Evolutionary conservation across 176 grass and related monocot species (phyloP).

Genomic region (Typha latifolia): DNA sequence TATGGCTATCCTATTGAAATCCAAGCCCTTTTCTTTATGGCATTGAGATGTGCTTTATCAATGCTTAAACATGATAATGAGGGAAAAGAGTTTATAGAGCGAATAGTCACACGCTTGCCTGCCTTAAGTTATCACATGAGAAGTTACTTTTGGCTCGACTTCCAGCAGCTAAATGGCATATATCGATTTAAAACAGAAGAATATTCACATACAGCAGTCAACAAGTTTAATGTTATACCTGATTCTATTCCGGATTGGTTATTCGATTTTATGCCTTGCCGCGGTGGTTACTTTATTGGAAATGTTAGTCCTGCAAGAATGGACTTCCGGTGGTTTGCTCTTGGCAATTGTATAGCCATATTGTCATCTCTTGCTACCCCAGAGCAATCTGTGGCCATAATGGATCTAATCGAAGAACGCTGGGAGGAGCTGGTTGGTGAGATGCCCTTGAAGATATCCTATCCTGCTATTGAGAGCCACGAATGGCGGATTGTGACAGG

Average conservation of each 20-base stretch:
- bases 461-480: constrained; percentile 80
- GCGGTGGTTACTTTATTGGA: constrained; percentile 85
- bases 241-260: constrained; percentile 96
- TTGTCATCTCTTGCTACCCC: constrained; percentile 82
- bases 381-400: constrained; percentile 80
- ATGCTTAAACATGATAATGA: constrained; percentile 79
- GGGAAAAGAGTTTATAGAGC: constrained; percentile 78
- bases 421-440: constrained; percentile 95
- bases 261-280: constrained; percentile 88
- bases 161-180: constrained; percentile 76
- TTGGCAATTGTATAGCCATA: constrained; percentile 92
- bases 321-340: constrained; percentile 95
- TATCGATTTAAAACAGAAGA: constrained; percentile 97
- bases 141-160: constrained; percentile 96
- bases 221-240: constrained; percentile 96
- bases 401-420: constrained; percentile 82
- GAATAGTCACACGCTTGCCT: constrained; percentile 65
- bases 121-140: constrained; percentile 91
- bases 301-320: constrained; percentile 90
- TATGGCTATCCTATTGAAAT: constrained; percentile 98
- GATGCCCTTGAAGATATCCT: constrained; percentile 87
- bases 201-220: constrained; percentile 91
- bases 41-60: constrained; percentile 59
- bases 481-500: constrained; percentile 92
- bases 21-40: constrained; percentile 94